phyloP scores from a whole-genome alignment of 768 basidiomycete species.

The Collybia nuda region DNA sequence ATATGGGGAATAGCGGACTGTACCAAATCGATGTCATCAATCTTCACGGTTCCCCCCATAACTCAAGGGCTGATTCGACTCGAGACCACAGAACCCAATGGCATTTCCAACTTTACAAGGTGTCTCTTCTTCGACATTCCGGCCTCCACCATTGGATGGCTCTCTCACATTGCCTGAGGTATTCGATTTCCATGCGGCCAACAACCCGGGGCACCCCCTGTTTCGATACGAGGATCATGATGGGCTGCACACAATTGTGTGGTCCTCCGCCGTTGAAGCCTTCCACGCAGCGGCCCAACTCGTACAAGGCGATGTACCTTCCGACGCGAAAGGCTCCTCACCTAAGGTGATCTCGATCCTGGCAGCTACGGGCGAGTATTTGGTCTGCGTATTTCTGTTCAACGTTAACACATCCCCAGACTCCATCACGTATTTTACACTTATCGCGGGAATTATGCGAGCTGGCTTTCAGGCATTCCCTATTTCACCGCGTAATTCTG shows the following conservation, averaged over 20 bases:
- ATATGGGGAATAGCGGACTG: too few species aligned
- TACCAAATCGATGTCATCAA: too few species aligned
- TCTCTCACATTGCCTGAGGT: slow-evolving; percentile 27
- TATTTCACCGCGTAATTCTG: slow-evolving; percentile 4
- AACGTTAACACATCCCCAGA: slow-evolving; percentile 13
- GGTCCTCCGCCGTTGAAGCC: slow-evolving; percentile 20
- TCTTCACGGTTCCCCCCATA: too few species aligned
- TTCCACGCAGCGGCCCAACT: slow-evolving; percentile 20
- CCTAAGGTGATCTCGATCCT: slow-evolving; percentile 17
- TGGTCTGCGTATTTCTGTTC: neutral
- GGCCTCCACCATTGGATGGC: slow-evolving; percentile 26
- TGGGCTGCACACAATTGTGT: slow-evolving; percentile 14
- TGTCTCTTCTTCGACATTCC: slow-evolving; percentile 15
- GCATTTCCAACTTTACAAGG: neutral
- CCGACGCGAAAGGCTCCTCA: slow-evolving; percentile 2
- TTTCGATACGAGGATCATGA: slow-evolving; percentile 20
- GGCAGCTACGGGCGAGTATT: slow-evolving; percentile 13
- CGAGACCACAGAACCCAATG: too few species aligned
- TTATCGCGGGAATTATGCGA: slow-evolving; percentile 11
- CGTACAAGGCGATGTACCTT: neutral
- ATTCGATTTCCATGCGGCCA: slow-evolving; percentile 27
- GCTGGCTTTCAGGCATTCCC: slow-evolving; percentile 25
- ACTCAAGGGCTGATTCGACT: too few species aligned
- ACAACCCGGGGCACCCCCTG: slow-evolving; percentile 27
- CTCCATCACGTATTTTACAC: slow-evolving; percentile 16